Conservation (phyloP, 1,284 basidiomycete genomes). For the Tilletiopsis washingtonensis region DNA sequence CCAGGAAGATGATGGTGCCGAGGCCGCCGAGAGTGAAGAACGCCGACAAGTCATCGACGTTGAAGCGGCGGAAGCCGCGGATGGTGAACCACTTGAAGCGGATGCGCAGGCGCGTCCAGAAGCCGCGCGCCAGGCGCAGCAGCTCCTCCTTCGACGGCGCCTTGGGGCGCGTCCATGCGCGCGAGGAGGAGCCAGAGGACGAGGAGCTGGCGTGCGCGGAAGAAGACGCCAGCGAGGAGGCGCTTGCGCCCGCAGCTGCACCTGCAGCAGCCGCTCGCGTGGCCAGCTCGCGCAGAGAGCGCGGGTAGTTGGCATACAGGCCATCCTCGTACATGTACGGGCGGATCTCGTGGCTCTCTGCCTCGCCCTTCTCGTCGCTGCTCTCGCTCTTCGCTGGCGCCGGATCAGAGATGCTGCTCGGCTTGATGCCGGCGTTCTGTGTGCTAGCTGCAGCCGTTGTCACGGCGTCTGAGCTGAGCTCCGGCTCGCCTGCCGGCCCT, state of each 20-base stretch:
- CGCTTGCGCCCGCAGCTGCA: background rate
- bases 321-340: too few relatives aligned
- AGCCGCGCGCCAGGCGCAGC: conserved; percentile 71
- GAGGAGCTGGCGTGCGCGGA: background rate
- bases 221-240: too few relatives aligned
- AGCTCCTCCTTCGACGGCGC: conserved; percentile 56
- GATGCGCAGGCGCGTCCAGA: conserved; percentile 81
- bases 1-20: conserved; percentile 85
- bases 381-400: too few relatives aligned
- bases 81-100: conserved; percentile 99
- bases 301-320: conserved; percentile 38
- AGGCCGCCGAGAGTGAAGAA: conserved; percentile 75
- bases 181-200: background rate
- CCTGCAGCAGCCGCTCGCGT: conserved; percentile 17
- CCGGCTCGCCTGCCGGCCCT: too few relatives aligned
- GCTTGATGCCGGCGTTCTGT: too few relatives aligned
- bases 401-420: too few relatives aligned
- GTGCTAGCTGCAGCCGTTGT: too few relatives aligned
- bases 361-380: too few relatives aligned
- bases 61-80: conserved; percentile 86
- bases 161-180: conserved; percentile 1
- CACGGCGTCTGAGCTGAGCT: too few relatives aligned
- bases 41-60: conserved; percentile 92
- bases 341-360: too few relatives aligned
- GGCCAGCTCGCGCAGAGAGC: conserved; percentile 32